Conservation (phyloP, 2,329 filamentous ascomycete genomes). For the Fusarium floridanum region DNA sequence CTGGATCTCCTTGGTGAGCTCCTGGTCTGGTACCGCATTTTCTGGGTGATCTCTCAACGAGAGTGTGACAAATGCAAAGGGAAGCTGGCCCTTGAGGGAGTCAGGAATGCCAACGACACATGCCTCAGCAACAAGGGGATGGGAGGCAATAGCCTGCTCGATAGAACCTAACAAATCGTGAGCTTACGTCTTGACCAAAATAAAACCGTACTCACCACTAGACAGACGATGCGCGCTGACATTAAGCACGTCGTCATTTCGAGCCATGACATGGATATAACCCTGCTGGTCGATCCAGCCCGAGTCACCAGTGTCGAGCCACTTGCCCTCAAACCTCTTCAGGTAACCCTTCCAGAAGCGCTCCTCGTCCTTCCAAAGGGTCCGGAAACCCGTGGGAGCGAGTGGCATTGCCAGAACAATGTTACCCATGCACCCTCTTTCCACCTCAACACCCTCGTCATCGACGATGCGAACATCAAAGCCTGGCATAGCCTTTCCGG, state of each 20-base stretch:
- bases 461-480: slow-evolving; percentile 90
- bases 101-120: slow-evolving; percentile 91
- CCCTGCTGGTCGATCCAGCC: slow-evolving; percentile 85
- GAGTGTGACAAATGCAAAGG: slow-evolving; percentile 85
- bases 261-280: slow-evolving; percentile 74
- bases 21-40: slow-evolving; percentile 62
- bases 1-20: slow-evolving; percentile 74
- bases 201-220: slow-evolving; percentile 71
- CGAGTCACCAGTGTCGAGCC: slow-evolving; percentile 92
- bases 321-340: slow-evolving; percentile 82
- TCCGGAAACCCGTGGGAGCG: slow-evolving; percentile 87
- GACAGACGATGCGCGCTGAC: slow-evolving; percentile 94
- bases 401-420: slow-evolving; percentile 88
- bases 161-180: slow-evolving; percentile 73
- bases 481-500: slow-evolving; percentile 91
- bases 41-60: slow-evolving; percentile 61
- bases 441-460: slow-evolving; percentile 79
- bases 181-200: slow-evolving; percentile 5
- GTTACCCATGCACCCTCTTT: slow-evolving; percentile 86
- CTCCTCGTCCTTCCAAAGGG: slow-evolving; percentile 86
- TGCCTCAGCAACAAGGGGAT: slow-evolving; percentile 83
- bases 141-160: slow-evolving; percentile 89
- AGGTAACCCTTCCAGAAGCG: slow-evolving; percentile 89
- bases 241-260: slow-evolving; percentile 90
- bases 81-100: slow-evolving; percentile 87